Evolutionary conservation across 2,329 filamentous ascomycete species (phyloP).

Genomic region (Nectriaceae sp.): DNA sequence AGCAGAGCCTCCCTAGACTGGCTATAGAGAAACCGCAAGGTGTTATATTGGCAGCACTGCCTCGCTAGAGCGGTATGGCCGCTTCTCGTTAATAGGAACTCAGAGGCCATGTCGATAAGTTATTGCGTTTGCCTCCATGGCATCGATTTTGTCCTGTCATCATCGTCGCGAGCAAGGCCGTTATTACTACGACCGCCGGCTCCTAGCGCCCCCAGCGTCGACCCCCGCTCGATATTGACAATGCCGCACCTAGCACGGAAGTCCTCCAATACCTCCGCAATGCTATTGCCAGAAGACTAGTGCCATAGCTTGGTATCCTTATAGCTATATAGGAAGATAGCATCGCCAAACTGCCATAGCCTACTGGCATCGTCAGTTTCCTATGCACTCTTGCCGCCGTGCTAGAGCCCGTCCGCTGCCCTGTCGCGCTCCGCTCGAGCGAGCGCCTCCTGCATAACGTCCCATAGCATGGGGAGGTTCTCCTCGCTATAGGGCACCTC

Average conservation of each 20-base stretch:
- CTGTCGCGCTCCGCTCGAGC: background rate
- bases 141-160: background rate
- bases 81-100: background rate
- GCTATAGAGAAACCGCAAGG: slow-evolving; percentile 1
- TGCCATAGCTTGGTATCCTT: background rate
- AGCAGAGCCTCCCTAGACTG: slow-evolving; percentile 3
- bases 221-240: background rate
- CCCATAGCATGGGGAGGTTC: too few species aligned
- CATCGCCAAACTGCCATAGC: too few species aligned
- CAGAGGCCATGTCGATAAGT: background rate
- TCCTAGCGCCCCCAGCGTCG: too few species aligned
- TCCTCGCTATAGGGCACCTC: too few species aligned
- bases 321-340: too few species aligned
- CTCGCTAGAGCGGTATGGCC: background rate
- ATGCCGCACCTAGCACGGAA: background rate
- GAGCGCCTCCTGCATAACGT: too few species aligned
- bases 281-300: background rate
- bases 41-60: background rate
- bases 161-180: background rate
- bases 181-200: background rate
- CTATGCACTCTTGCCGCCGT: background rate
- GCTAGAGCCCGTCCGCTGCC: background rate
- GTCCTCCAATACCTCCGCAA: background rate
- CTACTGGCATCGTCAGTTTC: background rate
- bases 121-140: background rate